Evolutionary conservation across 2,329 filamentous ascomycete species (phyloP), one percentile per base, ranked within the genome.

Genomic region (Colletotrichum navitas): DNA sequence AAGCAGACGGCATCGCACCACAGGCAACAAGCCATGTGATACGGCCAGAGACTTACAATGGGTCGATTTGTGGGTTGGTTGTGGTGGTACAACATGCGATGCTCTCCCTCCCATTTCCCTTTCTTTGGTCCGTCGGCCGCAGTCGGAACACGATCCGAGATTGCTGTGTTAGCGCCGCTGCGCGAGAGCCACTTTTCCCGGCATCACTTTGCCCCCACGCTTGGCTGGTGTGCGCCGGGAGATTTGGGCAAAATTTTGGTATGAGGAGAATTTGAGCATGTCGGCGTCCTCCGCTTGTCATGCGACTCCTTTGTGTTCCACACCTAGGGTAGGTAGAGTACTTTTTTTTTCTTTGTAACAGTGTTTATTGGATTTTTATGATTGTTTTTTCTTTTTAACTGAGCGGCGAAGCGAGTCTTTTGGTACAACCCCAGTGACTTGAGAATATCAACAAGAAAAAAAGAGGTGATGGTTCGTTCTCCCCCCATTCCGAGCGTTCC

Each of bases 51-150:
- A 64, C 47, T 58, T 43, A 58, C 34, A 61, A 68, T 58, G 66
- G 60, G 66, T 24, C 51, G 66, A 64, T 32, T 8, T 41, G 51
- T 56, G 34, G 26, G 36, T 39, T 39, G 36, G 51, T 58, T 68
- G 4, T 26, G 60, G 60, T 68, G 60, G 60, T 51, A 29, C 32
- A 45, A 65, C 52, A 59, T 59, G 60, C 66, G 26, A 68, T 45
- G 41, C 18, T 16, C 41, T 43, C 41, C 6, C 41, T 7, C 7
- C 43, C 43, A 29, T 29, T 29, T 29, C 18, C 18, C 21, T 45
- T n/a, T 45, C 51, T 11, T 14, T 11, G n/a, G 18, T 10, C 12
- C 18, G 47, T 52, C 61, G 10, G 39, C 60, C 24, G 18, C 16
- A 34, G 34, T 47, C 52, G 26, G 43, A 45, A 39, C 12, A 36